A percentile compares a stretch with the other conserved stretches of the same genome.
Conservation (phyloP, 257 asterid species). For the Lithospermum erythrorhizon region DNA sequence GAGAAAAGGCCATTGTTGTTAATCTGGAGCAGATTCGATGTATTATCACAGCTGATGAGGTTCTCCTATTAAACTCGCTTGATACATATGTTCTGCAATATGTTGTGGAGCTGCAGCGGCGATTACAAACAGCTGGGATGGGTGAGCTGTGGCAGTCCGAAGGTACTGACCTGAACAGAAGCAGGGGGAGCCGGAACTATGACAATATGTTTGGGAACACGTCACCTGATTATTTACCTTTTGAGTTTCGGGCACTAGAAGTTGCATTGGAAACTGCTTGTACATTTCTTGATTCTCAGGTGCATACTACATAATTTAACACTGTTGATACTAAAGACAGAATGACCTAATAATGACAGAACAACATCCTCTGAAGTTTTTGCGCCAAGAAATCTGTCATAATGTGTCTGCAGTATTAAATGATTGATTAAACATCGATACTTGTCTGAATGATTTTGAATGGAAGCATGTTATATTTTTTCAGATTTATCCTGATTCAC, state of each 20-base stretch:
- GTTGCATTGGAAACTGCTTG: conserved; percentile 98
- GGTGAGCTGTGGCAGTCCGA: conserved; percentile 89
- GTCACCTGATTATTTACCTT: conserved; percentile 94
- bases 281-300: conserved; percentile 94
- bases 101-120: conserved; percentile 90
- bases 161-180: conserved; percentile 43
- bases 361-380: not conserved
- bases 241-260: conserved; percentile 98
- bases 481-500: no score
- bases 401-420: not conserved
- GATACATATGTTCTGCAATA: conserved; percentile 87
- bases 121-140: conserved; percentile 66
- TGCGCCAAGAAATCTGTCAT: not conserved
- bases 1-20: conserved; percentile 96
- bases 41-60: conserved; percentile 91
- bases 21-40: conserved; percentile 99
- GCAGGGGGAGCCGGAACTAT: conserved; percentile 42
- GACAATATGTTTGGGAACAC: conserved; percentile 51
- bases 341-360: not conserved
- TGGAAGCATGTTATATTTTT: no score
- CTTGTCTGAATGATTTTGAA: no score
- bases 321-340: not conserved
- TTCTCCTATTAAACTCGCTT: conserved; percentile 70
- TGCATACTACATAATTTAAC: conserved; percentile 6
- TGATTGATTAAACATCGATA: no score